A percentile compares a stretch with the other conserved stretches of the same genome.
Conservation (phyloP, 495 filamentous ascomycete genomes). For the Monascus purpureus region DNA sequence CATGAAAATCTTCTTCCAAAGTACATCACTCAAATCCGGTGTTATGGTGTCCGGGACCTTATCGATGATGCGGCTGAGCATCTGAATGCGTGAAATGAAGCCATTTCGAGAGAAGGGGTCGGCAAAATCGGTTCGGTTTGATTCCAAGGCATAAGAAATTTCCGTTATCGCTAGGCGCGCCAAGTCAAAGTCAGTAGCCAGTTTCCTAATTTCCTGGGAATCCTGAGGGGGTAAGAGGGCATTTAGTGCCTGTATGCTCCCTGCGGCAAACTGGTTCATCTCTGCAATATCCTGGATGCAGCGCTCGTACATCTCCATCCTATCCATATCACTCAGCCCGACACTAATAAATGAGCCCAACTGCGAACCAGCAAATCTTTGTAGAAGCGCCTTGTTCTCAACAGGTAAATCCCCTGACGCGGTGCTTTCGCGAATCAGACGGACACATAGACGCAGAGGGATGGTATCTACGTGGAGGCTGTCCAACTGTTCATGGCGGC, state of each 20-base stretch:
- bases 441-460: slow-evolving; percentile 40
- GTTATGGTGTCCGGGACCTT: slow-evolving; percentile 46
- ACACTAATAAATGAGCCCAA: slow-evolving; percentile 36
- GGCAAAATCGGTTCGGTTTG: slow-evolving; percentile 21
- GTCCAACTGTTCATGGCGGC: slow-evolving; percentile 7
- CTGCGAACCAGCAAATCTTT: slow-evolving; percentile 44
- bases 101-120: slow-evolving; percentile 22
- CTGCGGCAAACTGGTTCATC: slow-evolving; percentile 40
- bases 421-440: slow-evolving; percentile 52
- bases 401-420: slow-evolving; percentile 20
- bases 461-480: slow-evolving; percentile 18
- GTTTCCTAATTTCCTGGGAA: slow-evolving; percentile 32
- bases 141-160: slow-evolving; percentile 30
- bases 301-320: slow-evolving; percentile 38
- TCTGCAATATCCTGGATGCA: slow-evolving; percentile 46
- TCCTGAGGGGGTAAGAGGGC: slow-evolving; percentile 37
- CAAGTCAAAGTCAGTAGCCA: slow-evolving; percentile 40
- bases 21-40: slow-evolving; percentile 39
- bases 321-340: slow-evolving; percentile 34
- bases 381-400: slow-evolving; percentile 27
- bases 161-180: slow-evolving; percentile 37
- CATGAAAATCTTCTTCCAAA: slow-evolving; percentile 59
- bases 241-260: slow-evolving; percentile 58
- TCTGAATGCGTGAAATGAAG: slow-evolving; percentile 38
- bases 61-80: slow-evolving; percentile 43